These are phyloP conservation scores for Spinellus fusiger DNA, from an alignment of 192 early-diverging fungal genomes.

Conservation along the genomic window DNA sequence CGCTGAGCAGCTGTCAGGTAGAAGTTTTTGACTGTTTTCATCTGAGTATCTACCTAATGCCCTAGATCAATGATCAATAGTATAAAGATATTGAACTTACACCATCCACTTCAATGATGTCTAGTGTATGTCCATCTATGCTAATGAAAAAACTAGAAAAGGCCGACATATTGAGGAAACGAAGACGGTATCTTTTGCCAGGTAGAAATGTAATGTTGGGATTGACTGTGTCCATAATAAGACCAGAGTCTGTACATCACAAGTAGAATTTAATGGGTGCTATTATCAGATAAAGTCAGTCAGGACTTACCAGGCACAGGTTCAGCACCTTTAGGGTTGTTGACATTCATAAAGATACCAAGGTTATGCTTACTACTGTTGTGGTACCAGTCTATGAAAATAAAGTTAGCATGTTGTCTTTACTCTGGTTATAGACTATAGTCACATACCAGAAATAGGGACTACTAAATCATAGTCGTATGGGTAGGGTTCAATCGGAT, in stretches of 20 bases:
- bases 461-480: conserved; percentile 68
- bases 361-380: conserved; percentile 44
- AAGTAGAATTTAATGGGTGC: not conserved
- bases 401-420: not conserved
- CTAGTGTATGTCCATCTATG: conserved; percentile 62
- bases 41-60: conserved; percentile 57
- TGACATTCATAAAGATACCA: conserved; percentile 52
- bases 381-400: conserved; percentile 51
- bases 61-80: no score
- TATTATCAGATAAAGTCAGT: no score
- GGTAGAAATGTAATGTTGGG: conserved; percentile 44
- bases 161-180: conserved; percentile 70
- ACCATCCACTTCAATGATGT: conserved; percentile 71
- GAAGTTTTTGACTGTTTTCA: conserved; percentile 46
- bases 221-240: conserved; percentile 47
- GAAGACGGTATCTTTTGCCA: conserved; percentile 72
- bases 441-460: conserved; percentile 47
- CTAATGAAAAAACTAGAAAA: conserved; percentile 59
- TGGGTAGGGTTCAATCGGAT: conserved; percentile 39
- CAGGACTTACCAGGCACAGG: conserved; percentile 52
- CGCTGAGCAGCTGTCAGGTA: conserved; percentile 70
- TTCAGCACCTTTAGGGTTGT: conserved; percentile 70
- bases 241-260: conserved; percentile 33
- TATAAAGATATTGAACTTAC: no score
- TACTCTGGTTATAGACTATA: not conserved